Conservation (phyloP, 2,329 filamentous ascomycete genomes). For the Colletotrichum echinochloae region DNA sequence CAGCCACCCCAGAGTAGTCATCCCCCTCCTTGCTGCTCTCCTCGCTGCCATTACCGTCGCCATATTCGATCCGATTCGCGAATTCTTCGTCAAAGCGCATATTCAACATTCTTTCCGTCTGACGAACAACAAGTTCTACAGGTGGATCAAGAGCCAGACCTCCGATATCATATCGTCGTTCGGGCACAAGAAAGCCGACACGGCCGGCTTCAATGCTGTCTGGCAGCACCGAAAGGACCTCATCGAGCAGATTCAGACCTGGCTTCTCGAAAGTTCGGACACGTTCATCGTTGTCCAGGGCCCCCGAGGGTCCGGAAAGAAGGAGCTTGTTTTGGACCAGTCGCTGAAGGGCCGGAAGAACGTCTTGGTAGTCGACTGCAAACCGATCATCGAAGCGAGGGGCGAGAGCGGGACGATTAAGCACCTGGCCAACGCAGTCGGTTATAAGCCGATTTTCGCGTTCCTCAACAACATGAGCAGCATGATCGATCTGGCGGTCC, state of each 20-base stretch:
- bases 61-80: slow-evolving; percentile 93
- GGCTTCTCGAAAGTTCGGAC: slow-evolving; percentile 88
- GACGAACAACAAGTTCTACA: slow-evolving; percentile 78
- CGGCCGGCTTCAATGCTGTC: slow-evolving; percentile 80
- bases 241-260: slow-evolving; percentile 84
- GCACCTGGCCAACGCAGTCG: slow-evolving; percentile 83
- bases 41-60: slow-evolving; percentile 86
- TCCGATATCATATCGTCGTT: slow-evolving; percentile 75
- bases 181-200: slow-evolving; percentile 66
- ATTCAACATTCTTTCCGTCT: slow-evolving; percentile 82
- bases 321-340: slow-evolving; percentile 87
- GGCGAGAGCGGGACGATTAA: slow-evolving; percentile 89
- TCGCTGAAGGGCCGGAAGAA: slow-evolving; percentile 81
- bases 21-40: slow-evolving; percentile 84
- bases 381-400: slow-evolving; percentile 89
- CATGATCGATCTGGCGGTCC: slow-evolving; percentile 90
- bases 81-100: slow-evolving; percentile 91
- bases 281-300: slow-evolving; percentile 96
- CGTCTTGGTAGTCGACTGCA: slow-evolving; percentile 90
- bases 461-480: slow-evolving; percentile 97
- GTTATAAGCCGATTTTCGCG: slow-evolving; percentile 92
- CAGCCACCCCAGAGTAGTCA: slow-evolving; percentile 86
- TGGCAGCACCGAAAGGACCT: slow-evolving; percentile 88
- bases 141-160: slow-evolving; percentile 83
- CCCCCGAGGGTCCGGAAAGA: slow-evolving; percentile 90